A percentile compares a stretch with the other conserved stretches of the same genome.
These are phyloP conservation scores for Cruciata laevipes DNA, from an alignment of 257 asterid genomes.

Conservation along the genomic window DNA sequence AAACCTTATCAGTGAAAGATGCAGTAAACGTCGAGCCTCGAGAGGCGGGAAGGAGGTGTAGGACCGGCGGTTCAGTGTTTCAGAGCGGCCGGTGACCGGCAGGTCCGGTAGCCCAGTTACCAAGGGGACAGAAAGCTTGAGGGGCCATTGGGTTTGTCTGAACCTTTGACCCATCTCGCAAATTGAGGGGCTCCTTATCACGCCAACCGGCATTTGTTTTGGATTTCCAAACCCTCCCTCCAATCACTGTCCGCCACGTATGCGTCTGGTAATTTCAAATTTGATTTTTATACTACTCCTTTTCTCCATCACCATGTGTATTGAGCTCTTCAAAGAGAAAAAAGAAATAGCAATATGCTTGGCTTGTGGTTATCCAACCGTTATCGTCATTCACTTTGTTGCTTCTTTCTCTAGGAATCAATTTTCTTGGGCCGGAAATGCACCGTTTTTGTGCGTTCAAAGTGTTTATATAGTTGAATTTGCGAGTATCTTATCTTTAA, in stretches of 20 bases:
- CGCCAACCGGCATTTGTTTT: conserved; percentile 16
- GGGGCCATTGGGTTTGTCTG: neutral
- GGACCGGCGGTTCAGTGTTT: neutral
- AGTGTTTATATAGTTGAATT: too few relatives aligned
- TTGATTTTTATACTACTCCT: neutral
- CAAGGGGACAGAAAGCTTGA: conserved; percentile 3
- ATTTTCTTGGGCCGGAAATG: too few relatives aligned
- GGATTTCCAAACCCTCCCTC: conserved; percentile 4
- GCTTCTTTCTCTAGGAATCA: neutral
- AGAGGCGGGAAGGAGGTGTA: neutral
- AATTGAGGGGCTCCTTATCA: conserved; percentile 9
- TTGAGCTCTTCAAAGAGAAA: conserved; percentile 2
- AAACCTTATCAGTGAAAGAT: too few relatives aligned
- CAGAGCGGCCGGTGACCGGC: conserved; percentile 6
- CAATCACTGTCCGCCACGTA: conserved; percentile 12
- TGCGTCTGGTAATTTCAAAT: neutral
- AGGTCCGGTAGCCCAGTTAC: neutral
- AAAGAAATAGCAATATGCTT: neutral
- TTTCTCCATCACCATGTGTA: too few relatives aligned
- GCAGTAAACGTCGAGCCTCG: neutral
- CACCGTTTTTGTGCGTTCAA: too few relatives aligned
- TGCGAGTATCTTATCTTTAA: too few relatives aligned
- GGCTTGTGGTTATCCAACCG: too few relatives aligned
- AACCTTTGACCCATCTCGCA: conserved; percentile 16
- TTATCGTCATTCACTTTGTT: neutral